Percentiles rank a stretch among this genome's conserved stretches.
These are phyloP conservation scores for Mycena polygramma DNA, from an alignment of 768 basidiomycete species.

Conservation along the genomic window DNA sequence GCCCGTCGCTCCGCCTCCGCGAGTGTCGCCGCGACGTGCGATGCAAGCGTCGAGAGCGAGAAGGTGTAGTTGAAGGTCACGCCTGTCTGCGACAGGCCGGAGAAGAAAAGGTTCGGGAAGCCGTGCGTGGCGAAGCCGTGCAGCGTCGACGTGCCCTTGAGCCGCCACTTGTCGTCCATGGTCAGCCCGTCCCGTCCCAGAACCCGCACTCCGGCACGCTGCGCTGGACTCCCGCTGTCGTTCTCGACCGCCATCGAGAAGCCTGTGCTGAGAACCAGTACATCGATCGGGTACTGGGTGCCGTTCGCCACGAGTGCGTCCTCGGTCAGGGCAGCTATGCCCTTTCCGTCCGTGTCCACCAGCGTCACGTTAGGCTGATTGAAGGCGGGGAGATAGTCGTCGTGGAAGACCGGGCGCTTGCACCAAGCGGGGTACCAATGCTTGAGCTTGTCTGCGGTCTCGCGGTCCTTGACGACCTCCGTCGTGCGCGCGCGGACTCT, in stretches of 20 bases:
- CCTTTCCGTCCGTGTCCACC: conserved; percentile 38
- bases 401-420: conserved; percentile 40
- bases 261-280: conserved; percentile 28
- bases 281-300: conserved; percentile 7
- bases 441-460: conserved; percentile 31
- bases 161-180: conserved; percentile 30
- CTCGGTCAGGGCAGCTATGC: conserved; percentile 18
- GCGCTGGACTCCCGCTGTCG: conserved; percentile 14
- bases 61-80: conserved; percentile 25
- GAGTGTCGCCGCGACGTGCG: conserved; percentile 19
- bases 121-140: conserved; percentile 32
- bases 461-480: conserved; percentile 30
- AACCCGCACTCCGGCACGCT: not conserved
- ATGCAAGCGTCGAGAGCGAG: conserved; percentile 5
- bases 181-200: conserved; percentile 18
- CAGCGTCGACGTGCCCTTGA: conserved; percentile 23
- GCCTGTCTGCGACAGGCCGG: conserved; percentile 12
- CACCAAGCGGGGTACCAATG: conserved; percentile 38
- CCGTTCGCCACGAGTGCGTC: conserved; percentile 26
- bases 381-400: conserved; percentile 39
- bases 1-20: conserved; percentile 12
- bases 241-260: not conserved
- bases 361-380: conserved; percentile 34
- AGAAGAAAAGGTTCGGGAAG: conserved; percentile 39
- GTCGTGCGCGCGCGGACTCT: conserved; percentile 19